phyloP scores from a whole-genome alignment of 148 eudicot species.

The Drosera capensis region DNA sequence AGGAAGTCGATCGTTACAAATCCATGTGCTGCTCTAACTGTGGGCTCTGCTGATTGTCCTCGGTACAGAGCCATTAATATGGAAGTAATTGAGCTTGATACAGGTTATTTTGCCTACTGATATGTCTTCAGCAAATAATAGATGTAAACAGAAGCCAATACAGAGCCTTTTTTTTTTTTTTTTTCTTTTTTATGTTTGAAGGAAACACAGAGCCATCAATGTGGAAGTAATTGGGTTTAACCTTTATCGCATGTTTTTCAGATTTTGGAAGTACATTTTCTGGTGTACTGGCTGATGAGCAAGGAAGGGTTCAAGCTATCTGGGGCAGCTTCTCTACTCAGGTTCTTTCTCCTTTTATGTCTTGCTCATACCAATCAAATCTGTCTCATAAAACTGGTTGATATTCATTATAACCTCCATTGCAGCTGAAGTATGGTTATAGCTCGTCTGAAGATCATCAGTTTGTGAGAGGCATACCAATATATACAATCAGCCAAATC shows the following conservation, averaged over 20 bases:
- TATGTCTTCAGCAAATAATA: neutral
- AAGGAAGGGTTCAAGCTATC: conserved; percentile 80
- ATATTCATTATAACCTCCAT: conserved; percentile 6
- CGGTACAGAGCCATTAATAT: conserved; percentile 91
- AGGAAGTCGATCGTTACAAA: conserved; percentile 93
- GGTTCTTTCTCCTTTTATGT: conserved; percentile 20
- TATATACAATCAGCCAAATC: conserved; percentile 64
- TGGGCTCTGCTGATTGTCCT: conserved; percentile 93
- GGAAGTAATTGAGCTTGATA: conserved; percentile 98
- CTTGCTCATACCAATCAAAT: neutral
- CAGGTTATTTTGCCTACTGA: conserved; percentile 31
- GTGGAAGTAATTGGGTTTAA: neutral
- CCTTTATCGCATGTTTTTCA: conserved; percentile 10
- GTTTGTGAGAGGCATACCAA: conserved; percentile 88
- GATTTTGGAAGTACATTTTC: conserved; percentile 95
- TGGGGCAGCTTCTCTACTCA: conserved; percentile 99
- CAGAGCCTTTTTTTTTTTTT: neutral
- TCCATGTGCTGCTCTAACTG: conserved; percentile 75
- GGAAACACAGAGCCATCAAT: too few species aligned
- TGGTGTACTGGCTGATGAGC: conserved; percentile 83
- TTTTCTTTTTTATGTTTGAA: too few species aligned
- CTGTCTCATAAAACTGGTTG: conserved; percentile 12
- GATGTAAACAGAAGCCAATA: too few species aligned
- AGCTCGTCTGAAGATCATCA: conserved; percentile 86
- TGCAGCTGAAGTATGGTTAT: conserved; percentile 63